phyloP scores from a whole-genome alignment of 768 basidiomycete genomes.

The Rhodotorula babjevae region DNA sequence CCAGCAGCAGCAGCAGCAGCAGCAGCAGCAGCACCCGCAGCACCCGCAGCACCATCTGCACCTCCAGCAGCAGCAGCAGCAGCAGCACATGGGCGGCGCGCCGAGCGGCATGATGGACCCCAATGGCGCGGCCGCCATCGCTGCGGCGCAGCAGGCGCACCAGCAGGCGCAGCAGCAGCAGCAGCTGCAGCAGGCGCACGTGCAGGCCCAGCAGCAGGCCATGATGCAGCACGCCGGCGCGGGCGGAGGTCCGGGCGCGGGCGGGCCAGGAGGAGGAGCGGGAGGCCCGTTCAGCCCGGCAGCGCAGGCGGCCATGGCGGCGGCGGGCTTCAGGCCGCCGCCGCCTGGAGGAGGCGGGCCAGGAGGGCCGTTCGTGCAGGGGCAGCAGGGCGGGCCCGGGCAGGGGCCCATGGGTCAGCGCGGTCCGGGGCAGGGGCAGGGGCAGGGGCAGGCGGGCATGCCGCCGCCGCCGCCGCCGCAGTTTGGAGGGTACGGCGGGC shows the following conservation, averaged over 20 bases:
- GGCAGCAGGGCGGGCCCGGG: neutral
- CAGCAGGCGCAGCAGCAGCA: neutral
- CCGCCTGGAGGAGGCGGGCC: too few species aligned
- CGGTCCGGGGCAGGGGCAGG: neutral
- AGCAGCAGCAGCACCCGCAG: neutral
- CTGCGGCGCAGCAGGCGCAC: neutral
- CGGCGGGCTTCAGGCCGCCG: neutral
- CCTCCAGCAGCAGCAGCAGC: too few species aligned
- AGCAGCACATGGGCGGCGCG: neutral
- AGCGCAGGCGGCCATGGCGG: neutral
- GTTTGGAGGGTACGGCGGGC: neutral
- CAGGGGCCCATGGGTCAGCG: neutral
- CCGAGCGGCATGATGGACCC: constrained; percentile 1
- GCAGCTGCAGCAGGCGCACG: neutral
- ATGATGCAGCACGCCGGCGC: neutral
- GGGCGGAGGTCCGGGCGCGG: neutral
- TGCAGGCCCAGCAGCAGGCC: neutral
- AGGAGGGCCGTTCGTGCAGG: neutral
- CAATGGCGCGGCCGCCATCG: neutral
- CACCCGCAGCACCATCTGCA: neutral
- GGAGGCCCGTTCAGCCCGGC: neutral
- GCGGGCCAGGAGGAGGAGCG: neutral
- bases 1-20: too few species aligned
- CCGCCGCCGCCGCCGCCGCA: neutral
- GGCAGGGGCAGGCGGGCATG: neutral